Conservation (phyloP, 2,329 filamentous ascomycete species). For the Tolypocladium cylindrosporum region DNA sequence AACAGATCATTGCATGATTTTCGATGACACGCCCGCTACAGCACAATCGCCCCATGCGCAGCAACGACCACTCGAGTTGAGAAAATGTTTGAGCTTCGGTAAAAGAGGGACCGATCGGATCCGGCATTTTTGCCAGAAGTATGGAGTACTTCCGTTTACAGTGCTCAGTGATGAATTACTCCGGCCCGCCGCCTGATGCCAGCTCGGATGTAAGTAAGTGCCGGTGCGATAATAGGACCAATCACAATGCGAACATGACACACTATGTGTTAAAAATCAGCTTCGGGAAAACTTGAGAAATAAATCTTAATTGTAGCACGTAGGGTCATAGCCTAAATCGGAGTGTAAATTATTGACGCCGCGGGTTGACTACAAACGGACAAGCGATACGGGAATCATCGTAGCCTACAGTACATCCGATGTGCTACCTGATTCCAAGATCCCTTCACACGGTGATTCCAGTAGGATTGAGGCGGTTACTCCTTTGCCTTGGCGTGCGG, state of each 20-base stretch:
- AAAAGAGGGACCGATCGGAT: background rate
- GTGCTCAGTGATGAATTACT: background rate
- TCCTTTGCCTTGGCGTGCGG: background rate
- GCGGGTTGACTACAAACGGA: too few relatives aligned
- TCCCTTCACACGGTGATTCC: too few relatives aligned
- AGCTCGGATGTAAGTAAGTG: background rate
- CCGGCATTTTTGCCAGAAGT: background rate
- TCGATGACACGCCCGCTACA: background rate
- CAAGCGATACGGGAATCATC: too few relatives aligned
- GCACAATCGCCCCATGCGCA: background rate
- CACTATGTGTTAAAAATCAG: too few relatives aligned
- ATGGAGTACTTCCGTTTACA: fast-evolving
- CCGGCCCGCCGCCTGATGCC: background rate
- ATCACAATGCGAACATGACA: background rate
- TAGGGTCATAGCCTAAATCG: too few relatives aligned
- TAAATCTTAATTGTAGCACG: too few relatives aligned
- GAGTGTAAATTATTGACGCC: too few relatives aligned
- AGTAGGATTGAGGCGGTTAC: background rate
- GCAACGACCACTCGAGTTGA: background rate
- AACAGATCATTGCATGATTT: background rate
- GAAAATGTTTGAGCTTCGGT: background rate
- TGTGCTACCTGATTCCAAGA: background rate
- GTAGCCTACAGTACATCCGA: background rate
- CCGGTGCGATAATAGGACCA: background rate
- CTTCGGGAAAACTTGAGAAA: background rate